Conservation (phyloP, 2,329 filamentous ascomycete genomes). For the Penicillium sp. region DNA sequence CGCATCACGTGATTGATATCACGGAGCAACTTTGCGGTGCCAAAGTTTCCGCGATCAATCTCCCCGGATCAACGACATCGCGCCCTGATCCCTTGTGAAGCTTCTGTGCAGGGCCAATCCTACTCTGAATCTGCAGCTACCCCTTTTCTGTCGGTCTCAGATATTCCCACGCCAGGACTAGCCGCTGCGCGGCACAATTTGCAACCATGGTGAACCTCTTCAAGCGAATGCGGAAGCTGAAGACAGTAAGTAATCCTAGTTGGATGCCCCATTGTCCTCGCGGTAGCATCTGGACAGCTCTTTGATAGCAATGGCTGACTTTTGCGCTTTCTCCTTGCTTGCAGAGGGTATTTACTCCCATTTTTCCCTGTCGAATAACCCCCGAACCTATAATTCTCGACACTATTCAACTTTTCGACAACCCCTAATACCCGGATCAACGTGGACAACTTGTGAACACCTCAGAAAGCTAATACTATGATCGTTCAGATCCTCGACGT, state of each 20-base stretch:
- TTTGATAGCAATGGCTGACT: no score
- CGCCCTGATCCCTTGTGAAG: slow-evolving; percentile 7
- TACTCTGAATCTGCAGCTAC: not conserved
- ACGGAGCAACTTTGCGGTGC: slow-evolving; percentile 26
- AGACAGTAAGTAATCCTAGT: slow-evolving; percentile 56
- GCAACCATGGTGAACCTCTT: slow-evolving; percentile 48
- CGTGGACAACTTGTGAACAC: not conserved
- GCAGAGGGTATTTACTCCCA: slow-evolving; percentile 31
- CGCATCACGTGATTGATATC: slow-evolving; percentile 26
- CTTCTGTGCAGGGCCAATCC: not conserved
- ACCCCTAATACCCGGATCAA: not conserved
- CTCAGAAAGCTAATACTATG: slow-evolving; percentile 7
- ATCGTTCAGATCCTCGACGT: slow-evolving; percentile 64
- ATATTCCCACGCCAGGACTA: slow-evolving; percentile 12
- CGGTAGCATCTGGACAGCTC: no score
- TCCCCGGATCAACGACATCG: slow-evolving; percentile 21
- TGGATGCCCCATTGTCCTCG: no score
- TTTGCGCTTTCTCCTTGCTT: slow-evolving; percentile 17
- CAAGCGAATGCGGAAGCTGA: slow-evolving; percentile 71
- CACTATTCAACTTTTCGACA: not conserved
- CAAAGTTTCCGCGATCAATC: slow-evolving; percentile 24
- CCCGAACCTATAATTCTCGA: slow-evolving; percentile 5
- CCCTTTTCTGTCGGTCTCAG: not conserved
- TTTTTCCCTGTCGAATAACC: slow-evolving; percentile 1
- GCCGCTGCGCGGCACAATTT: slow-evolving; percentile 21